Evolutionary conservation across 108 stramenopile genomes (phyloP).

Genomic region (Cyclotella sp.): DNA sequence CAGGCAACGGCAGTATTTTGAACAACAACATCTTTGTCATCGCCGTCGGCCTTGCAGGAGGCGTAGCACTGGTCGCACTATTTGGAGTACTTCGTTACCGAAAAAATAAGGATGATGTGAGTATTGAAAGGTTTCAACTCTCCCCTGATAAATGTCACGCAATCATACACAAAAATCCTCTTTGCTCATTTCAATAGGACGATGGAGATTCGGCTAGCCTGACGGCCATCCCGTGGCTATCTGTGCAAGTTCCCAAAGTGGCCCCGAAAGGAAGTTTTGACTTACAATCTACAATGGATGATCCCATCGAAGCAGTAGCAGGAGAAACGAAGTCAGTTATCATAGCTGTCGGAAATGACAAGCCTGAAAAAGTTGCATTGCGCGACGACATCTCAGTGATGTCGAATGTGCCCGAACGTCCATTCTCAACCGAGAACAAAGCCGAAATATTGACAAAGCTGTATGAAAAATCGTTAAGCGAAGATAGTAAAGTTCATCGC

Average conservation of each 20-base stretch:
- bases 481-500: neutral
- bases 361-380: slow-evolving; percentile 8
- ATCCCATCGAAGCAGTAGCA: slow-evolving; percentile 6
- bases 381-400: slow-evolving; percentile 5
- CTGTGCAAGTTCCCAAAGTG: neutral
- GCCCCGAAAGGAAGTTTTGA: neutral
- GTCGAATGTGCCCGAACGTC: neutral
- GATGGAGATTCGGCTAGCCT: neutral
- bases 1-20: neutral
- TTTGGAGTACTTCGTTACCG: slow-evolving; percentile 1
- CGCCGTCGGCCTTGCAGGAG: neutral
- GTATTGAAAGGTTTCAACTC: neutral
- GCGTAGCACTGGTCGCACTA: neutral
- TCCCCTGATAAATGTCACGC: neutral
- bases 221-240: neutral
- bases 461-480: neutral
- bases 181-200: neutral
- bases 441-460: neutral
- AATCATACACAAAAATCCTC: neutral
- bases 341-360: neutral
- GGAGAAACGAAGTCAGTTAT: slow-evolving; percentile 8
- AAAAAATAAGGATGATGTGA: neutral
- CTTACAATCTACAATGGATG: neutral
- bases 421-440: neutral
- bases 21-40: neutral